phyloP scores from a whole-genome alignment of 2,329 filamentous ascomycete genomes.

The Dendryphion nanum region DNA sequence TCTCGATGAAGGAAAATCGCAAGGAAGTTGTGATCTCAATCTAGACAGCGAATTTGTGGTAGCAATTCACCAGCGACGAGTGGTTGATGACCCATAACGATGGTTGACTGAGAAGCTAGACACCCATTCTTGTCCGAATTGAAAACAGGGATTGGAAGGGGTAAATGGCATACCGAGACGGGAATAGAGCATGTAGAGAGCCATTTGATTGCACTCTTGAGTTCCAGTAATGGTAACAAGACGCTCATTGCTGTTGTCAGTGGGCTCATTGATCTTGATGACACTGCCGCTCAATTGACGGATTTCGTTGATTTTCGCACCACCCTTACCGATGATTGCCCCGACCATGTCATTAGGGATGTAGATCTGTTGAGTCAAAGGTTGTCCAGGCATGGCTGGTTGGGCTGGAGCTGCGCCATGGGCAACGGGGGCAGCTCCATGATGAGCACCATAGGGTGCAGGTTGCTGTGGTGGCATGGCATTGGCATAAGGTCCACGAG shows the following conservation, averaged over 20 bases:
- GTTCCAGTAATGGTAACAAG: constrained; percentile 97
- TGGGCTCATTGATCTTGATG: constrained; percentile 99
- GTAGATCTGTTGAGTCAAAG: constrained; percentile 96
- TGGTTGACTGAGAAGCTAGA: no score
- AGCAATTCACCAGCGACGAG: no score
- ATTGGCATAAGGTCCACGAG: constrained; percentile 68
- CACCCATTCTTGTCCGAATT: no score
- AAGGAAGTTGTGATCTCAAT: no score
- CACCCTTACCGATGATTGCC: constrained; percentile 97
- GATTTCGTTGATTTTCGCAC: constrained; percentile 99
- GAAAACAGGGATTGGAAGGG: constrained; percentile 2
- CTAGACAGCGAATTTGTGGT: no score
- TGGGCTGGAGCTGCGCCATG: constrained; percentile 66
- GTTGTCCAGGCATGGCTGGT: constrained; percentile 65
- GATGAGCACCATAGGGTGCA: constrained; percentile 64
- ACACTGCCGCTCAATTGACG: constrained; percentile 95
- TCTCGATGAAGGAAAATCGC: no score
- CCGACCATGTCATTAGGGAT: constrained; percentile 99
- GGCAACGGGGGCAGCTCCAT: constrained; percentile 47
- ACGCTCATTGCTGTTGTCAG: constrained; percentile 98
- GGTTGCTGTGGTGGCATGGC: constrained; percentile 78
- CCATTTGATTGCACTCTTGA: constrained; percentile 98
- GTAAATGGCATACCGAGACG: constrained; percentile 75
- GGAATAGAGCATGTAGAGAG: constrained; percentile 98
- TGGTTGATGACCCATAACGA: no score